Conservation (phyloP, 83 land plant genomes). For the Picea mariana region DNA sequence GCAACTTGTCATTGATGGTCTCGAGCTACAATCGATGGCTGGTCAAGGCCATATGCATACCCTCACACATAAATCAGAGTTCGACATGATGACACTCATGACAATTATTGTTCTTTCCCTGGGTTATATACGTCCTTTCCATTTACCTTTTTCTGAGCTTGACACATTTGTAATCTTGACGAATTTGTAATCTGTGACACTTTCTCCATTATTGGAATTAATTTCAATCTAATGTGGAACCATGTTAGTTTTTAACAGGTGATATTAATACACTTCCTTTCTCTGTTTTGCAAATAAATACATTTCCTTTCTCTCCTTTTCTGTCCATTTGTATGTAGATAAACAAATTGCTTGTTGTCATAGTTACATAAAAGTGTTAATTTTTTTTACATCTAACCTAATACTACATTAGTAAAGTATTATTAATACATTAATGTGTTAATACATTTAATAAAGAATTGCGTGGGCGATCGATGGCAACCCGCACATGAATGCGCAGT, state of each 20-base stretch:
- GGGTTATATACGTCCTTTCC: constrained; percentile 58
- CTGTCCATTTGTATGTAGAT: background rate
- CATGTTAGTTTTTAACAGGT: constrained; percentile 86
- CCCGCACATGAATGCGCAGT: no score
- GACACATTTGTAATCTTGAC: no score
- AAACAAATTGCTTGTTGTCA: background rate
- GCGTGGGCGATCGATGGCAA: no score
- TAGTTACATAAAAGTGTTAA: background rate
- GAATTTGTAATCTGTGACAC: constrained; percentile 68
- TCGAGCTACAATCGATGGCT: no score
- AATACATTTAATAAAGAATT: no score
- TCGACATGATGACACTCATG: constrained; percentile 57
- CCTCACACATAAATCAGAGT: no score
- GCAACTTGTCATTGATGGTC: no score
- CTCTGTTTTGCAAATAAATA: background rate
- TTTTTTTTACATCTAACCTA: background rate
- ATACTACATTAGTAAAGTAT: no score
- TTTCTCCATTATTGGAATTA: constrained; percentile 83
- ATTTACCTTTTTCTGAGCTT: constrained; percentile 60
- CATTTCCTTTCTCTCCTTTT: no score
- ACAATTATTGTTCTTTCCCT: constrained; percentile 43
- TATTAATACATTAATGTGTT: no score
- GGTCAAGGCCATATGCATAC: no score
- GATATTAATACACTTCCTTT: background rate
- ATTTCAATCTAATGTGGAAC: constrained; percentile 82